Conservation (phyloP, 1,139 yeast species). For the Pichia sp. region DNA sequence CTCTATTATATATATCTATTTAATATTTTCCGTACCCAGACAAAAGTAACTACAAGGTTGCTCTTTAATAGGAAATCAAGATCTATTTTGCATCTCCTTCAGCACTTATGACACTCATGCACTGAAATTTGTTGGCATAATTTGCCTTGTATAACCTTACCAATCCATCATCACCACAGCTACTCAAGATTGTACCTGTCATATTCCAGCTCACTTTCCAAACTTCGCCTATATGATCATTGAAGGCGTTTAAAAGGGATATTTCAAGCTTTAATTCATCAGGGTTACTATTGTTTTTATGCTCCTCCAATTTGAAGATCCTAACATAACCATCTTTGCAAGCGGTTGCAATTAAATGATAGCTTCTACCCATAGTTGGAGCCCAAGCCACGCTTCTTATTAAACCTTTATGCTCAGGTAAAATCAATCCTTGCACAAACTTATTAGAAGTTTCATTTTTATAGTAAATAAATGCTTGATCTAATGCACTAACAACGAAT, state of each 20-base stretch:
- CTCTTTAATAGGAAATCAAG: neutral
- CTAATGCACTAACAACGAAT: conserved; percentile 77
- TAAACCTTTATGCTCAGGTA: conserved; percentile 78
- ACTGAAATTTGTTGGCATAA: conserved; percentile 79
- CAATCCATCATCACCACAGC: conserved; percentile 94
- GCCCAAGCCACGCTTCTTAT: conserved; percentile 95
- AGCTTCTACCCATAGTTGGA: conserved; percentile 88
- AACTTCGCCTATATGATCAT: conserved; percentile 48
- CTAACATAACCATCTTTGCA: conserved; percentile 91
- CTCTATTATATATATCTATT: neutral
- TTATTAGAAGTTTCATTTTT: conserved; percentile 38
- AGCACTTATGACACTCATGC: conserved; percentile 82
- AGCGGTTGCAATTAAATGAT: conserved; percentile 87
- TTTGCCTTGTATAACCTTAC: conserved; percentile 88
- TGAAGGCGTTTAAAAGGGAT: conserved; percentile 46
- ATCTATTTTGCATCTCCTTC: conserved; percentile 27
- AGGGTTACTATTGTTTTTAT: conserved; percentile 8
- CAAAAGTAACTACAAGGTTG: too few relatives aligned
- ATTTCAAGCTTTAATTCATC: conserved; percentile 27
- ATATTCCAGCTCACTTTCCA: conserved; percentile 96
- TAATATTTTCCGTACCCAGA: neutral
- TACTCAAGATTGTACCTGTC: conserved; percentile 86
- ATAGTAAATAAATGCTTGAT: conserved; percentile 75
- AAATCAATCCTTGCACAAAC: conserved; percentile 37
- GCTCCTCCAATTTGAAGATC: conserved; percentile 64